Evolutionary conservation across 1,284 basidiomycete species (phyloP), one percentile per base, ranked within the genome.

Genomic region (Stygiomarasmius scandens): DNA sequence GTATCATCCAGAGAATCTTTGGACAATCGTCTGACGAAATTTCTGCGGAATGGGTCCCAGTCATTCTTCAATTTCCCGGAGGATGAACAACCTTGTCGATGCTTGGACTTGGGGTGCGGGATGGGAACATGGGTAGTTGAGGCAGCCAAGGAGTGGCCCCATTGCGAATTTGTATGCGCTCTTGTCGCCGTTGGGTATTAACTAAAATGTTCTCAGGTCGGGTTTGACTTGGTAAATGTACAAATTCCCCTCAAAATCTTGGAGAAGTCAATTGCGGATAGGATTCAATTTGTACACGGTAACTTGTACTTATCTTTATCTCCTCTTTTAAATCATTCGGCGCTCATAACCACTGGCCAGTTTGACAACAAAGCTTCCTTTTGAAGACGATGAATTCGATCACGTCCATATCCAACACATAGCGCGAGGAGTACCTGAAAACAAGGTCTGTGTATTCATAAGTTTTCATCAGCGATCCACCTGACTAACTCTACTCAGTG

Each of bases 331-430:
- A 23, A 14, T 58, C 32, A 36, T 23, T 48, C 29, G 10, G 10
- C 25, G 43, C 27, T 43, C 46, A 29, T 48, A 46, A 48, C 45
- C 14, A 10, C 10, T 19, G 36, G 23, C 48, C 61, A 91, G 89
- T 69, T 69, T 91, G 62, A 87, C 88, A 41, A 88, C 82, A 9
- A 86, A 79, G 63, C 75, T 91, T 12, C 89, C 89, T 1, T 91
- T 90, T 64, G 87, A 89, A 16, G 89, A 91, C 57, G 87, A 90
- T 59, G 82, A 87, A 63, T 91, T 91, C 60, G 89, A 91, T 67
- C 83, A 87, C 69, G 83, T 91, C n/a, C 88, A 87, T 65, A 80
- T 90, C 49, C 75, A 82, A 53, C 74, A 75, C 48, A 80, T 91
- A 49, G 83, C 86, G 0, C 79, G 80, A 61, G 88, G 83, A 22